Evolutionary conservation across 2,329 filamentous ascomycete genomes (phyloP).

Genomic region (Fusarium vanettenii): DNA sequence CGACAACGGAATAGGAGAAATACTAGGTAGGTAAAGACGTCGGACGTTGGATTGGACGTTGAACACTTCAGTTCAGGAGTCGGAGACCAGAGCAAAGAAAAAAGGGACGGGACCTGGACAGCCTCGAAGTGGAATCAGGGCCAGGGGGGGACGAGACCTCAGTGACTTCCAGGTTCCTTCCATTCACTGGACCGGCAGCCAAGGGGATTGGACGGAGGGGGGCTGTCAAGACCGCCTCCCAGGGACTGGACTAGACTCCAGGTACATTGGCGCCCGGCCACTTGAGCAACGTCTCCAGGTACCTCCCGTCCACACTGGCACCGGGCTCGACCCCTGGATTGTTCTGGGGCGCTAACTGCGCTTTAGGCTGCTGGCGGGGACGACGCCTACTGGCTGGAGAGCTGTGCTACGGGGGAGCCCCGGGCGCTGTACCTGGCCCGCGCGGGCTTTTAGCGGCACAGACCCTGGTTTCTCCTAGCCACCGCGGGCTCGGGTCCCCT

Average conservation of each 20-base stretch:
- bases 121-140: conserved; percentile 28
- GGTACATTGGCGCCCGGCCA: conserved; percentile 35
- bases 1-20: conserved; percentile 19
- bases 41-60: conserved; percentile 22
- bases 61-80: conserved; percentile 34
- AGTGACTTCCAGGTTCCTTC: conserved; percentile 31
- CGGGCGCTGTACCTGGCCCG: conserved; percentile 37
- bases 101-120: conserved; percentile 24
- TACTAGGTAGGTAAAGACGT: conserved; percentile 1
- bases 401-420: conserved; percentile 9
- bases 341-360: conserved; percentile 12
- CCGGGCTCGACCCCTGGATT: conserved; percentile 34
- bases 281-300: conserved; percentile 30
- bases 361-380: conserved; percentile 16
- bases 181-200: conserved; percentile 18
- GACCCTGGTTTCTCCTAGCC: conserved; percentile 24
- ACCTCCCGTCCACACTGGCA: conserved; percentile 28
- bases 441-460: conserved; percentile 35
- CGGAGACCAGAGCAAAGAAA: conserved; percentile 14
- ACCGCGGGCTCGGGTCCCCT: conserved; percentile 37
- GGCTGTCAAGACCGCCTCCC: conserved; percentile 41
- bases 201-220: conserved; percentile 16
- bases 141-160: conserved; percentile 16
- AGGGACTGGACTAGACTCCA: conserved; percentile 3
- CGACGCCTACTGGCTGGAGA: conserved; percentile 32